phyloP scores from a whole-genome alignment of 2,329 filamentous ascomycete species.

The Pseudophaeomoniella oleicola region DNA sequence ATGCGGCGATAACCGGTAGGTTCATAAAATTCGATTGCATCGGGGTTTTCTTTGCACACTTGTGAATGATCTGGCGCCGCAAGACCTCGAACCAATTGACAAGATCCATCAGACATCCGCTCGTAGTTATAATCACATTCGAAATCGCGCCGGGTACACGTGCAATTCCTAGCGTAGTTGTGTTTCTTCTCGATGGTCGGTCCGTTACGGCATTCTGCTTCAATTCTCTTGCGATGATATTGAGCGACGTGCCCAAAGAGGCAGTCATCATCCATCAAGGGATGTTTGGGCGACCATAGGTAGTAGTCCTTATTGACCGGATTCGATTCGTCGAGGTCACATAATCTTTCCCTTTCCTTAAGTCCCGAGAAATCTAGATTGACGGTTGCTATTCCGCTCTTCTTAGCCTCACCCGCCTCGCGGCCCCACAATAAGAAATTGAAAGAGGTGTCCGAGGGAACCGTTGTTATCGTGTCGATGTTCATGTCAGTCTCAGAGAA shows the following conservation, averaged over 20 bases:
- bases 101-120: conserved; percentile 60
- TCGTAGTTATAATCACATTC: conserved; percentile 98
- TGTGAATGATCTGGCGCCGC: conserved; percentile 44
- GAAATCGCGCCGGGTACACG: conserved; percentile 71
- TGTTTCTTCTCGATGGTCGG: conserved; percentile 39
- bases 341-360: conserved; percentile 48
- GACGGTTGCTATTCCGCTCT: conserved; percentile 49
- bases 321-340: conserved; percentile 49
- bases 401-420: conserved; percentile 27
- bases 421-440: conserved; percentile 85
- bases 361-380: conserved; percentile 84
- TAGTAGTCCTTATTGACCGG: conserved; percentile 57
- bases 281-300: conserved; percentile 78
- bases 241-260: conserved; percentile 82
- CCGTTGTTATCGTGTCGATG: conserved; percentile 69
- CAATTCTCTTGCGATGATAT: conserved; percentile 81
- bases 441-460: conserved; percentile 75
- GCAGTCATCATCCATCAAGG: conserved; percentile 62
- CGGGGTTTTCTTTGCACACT: conserved; percentile 48
- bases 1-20: conserved; percentile 81
- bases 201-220: conserved; percentile 68
- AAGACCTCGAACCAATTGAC: conserved; percentile 61
- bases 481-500: conserved; percentile 60
- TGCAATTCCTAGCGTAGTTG: conserved; percentile 63
- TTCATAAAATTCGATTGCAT: conserved; percentile 64